A percentile compares a stretch with the other conserved stretches of the same genome.
Conservation (phyloP, 1,139 yeast genomes). For the Pichia cactophila region DNA sequence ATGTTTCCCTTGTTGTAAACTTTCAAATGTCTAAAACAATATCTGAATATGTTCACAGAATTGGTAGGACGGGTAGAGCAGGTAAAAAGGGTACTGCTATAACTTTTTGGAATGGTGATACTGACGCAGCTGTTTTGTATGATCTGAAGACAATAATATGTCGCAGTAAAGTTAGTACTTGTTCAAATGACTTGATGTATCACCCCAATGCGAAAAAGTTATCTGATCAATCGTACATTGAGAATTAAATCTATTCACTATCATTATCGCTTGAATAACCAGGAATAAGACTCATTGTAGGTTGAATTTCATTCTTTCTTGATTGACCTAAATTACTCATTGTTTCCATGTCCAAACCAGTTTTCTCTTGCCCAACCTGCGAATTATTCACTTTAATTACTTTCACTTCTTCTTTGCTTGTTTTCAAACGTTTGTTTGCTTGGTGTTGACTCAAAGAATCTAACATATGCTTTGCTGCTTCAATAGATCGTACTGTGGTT, state of each 20-base stretch:
- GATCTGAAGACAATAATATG: conserved; percentile 46
- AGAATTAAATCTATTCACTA: background rate
- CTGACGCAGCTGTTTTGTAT: conserved; percentile 46
- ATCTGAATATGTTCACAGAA: conserved; percentile 85
- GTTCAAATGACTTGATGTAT: conserved; percentile 44
- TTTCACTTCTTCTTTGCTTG: background rate
- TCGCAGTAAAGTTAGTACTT: conserved; percentile 38
- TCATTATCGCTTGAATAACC: conserved; percentile 10
- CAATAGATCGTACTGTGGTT: conserved; percentile 21
- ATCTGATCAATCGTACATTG: background rate
- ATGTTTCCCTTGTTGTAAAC: conserved; percentile 78
- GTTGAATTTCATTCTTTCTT: background rate
- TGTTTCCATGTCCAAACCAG: background rate
- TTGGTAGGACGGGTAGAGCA: conserved; percentile 96
- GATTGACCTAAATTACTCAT: background rate
- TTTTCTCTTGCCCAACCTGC: background rate
- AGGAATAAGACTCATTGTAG: background rate
- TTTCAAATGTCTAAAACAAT: conserved; percentile 73
- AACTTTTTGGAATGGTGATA: conserved; percentile 52
- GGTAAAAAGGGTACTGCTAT: conserved; percentile 71
- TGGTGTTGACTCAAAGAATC: conserved; percentile 13
- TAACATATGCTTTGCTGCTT: conserved; percentile 23
- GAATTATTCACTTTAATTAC: background rate
- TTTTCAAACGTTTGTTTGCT: background rate
- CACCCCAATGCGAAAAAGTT: background rate